A percentile compares a stretch with the other conserved stretches of the same genome.
These are phyloP conservation scores for Melaleuca alternifolia DNA, from an alignment of 345 rosid genomes.

Conservation along the genomic window DNA sequence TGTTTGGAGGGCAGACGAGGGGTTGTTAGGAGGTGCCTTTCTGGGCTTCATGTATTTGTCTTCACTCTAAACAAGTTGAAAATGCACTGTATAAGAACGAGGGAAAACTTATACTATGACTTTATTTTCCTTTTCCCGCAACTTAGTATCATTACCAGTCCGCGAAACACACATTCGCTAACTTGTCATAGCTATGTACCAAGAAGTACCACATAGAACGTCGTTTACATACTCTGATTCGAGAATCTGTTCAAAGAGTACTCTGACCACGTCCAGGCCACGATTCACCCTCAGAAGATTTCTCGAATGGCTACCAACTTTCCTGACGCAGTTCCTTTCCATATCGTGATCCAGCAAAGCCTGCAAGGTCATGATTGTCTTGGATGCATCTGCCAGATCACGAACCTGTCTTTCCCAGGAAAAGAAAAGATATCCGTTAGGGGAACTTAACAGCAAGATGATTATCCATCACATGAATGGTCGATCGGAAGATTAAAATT, in stretches of 20 bases:
- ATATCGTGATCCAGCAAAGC: constrained; percentile 59
- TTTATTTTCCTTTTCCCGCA: no score
- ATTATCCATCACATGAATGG: background rate
- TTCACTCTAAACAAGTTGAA: background rate
- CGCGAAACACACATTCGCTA: no score
- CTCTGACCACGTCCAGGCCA: constrained; percentile 91
- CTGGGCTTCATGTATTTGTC: no score
- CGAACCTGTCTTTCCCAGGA: constrained; percentile 32
- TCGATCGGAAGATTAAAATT: no score
- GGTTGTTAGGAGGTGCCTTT: background rate
- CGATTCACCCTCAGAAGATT: constrained; percentile 92
- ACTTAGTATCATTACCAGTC: no score
- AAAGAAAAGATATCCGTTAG: background rate
- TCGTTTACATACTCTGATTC: constrained; percentile 44
- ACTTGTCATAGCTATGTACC: no score
- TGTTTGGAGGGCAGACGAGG: background rate
- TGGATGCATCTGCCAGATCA: constrained; percentile 64
- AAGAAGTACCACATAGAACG: background rate
- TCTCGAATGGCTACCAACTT: constrained; percentile 79
- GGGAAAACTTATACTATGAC: no score
- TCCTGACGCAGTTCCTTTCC: constrained; percentile 38
- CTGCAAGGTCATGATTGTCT: constrained; percentile 43
- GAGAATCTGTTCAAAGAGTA: constrained; percentile 65
- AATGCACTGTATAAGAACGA: no score
- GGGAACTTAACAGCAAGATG: background rate